Evolutionary conservation across 2,329 filamentous ascomycete species (phyloP).

Genomic region (Phoma herbarum): DNA sequence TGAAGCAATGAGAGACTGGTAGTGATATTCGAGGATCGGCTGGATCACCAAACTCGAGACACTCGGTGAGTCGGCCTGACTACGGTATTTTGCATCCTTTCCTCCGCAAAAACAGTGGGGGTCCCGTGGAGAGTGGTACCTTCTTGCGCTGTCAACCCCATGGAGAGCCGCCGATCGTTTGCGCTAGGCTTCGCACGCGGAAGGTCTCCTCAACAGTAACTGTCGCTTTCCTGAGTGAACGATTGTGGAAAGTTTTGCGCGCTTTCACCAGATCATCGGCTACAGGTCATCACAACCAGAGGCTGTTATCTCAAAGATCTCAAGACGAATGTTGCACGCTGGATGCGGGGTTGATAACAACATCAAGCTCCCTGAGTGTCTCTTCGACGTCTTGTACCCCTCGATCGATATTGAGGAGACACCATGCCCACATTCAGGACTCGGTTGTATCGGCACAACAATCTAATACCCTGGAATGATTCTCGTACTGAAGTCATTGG

Average conservation of each 20-base stretch:
- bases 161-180: conserved; percentile 15
- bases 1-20: background rate
- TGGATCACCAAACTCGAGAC: conserved; percentile 2
- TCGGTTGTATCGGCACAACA: conserved; percentile 9
- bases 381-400: background rate
- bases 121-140: conserved; percentile 23
- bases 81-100: conserved; percentile 13
- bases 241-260: conserved; percentile 1
- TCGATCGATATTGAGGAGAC: background rate
- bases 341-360: too few species aligned
- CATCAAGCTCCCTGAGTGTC: background rate
- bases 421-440: background rate
- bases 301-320: background rate
- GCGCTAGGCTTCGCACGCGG: conserved; percentile 10
- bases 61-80: conserved; percentile 23
- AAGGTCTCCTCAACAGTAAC: background rate
- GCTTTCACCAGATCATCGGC: background rate
- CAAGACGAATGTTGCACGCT: background rate
- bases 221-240: background rate
- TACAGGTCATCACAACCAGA: background rate
- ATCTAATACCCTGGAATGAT: background rate
- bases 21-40: background rate
- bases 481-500: background rate
- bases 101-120: conserved; percentile 30
- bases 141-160: conserved; percentile 22